Evolutionary conservation across 140 eudicot genomes (phyloP), one percentile per base, ranked within the genome.

Genomic region (Bidens hawaiensis): DNA sequence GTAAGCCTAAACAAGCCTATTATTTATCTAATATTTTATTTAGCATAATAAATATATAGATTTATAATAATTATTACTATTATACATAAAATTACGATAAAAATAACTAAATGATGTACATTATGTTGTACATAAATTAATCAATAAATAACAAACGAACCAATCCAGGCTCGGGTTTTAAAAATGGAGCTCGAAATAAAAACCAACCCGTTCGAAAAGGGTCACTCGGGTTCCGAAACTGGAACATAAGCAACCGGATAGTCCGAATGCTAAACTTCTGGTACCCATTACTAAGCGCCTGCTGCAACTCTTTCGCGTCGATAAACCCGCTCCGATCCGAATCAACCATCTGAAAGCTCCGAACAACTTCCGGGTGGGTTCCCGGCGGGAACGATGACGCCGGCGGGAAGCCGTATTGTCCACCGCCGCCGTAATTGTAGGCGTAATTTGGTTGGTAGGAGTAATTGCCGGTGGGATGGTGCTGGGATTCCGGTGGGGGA

Each of bases 301-400:
- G 83, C 24, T 83, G 95, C 16, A 90, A 75, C 67, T 90, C 95
- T 5, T 42, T 79, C 15, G 82, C 95, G 30, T 90, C 97, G 14
- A 90, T 77, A 45, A 74, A 86, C 62, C 97, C 97, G 74, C 90
- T 90, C 62, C 75, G 70, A 67, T 90, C 94, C 69, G 76, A 64
- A 61, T 90, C 97, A 21, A 84, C 95, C 83, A 78, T 84, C 90
- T 86, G 84, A 64, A 86, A 90, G 72, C 87, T 85, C 76, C 94
- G 87, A 28, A 90, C 77, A 7, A 90, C 79, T 43, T 86, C 94
- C 70, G 97, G 94, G 71, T 83, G 79, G 0, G 90, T 86, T 6
- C 97, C 95, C 38, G 94, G 85, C 0, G 95, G 94, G 68, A 85
- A 85, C 65, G 78, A 58, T 9, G 49, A 61, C 4, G 50, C 45